These are phyloP conservation scores for Leishmania tropica DNA, from an alignment of 208 protist species.

Conservation along the genomic window DNA sequence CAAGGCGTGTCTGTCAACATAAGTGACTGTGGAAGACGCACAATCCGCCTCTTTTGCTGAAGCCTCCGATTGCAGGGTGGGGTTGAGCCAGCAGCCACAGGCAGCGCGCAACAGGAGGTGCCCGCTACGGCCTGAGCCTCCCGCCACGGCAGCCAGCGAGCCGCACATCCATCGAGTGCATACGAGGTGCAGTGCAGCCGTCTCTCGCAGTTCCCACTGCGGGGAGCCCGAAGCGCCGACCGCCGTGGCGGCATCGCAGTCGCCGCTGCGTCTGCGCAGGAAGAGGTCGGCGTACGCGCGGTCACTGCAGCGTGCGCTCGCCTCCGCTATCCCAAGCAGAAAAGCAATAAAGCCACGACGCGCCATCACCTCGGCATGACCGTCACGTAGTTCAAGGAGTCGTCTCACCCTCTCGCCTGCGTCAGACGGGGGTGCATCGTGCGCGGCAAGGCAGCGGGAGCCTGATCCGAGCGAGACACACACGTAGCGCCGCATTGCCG, in stretches of 20 bases:
- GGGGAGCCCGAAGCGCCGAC: background rate
- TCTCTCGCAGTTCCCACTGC: constrained; percentile 34
- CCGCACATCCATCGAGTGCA: constrained; percentile 80
- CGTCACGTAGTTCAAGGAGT: constrained; percentile 56
- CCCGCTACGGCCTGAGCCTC: constrained; percentile 42
- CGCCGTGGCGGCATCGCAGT: background rate
- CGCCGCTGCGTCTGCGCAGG: background rate
- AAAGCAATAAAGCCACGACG: constrained; percentile 73
- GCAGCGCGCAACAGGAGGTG: constrained; percentile 59
- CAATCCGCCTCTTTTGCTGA: background rate
- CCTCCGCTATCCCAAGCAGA: constrained; percentile 48
- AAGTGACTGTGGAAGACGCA: background rate
- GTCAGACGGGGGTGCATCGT: background rate
- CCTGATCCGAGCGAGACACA: constrained; percentile 84
- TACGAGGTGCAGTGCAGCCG: constrained; percentile 62
- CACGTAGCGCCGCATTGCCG: constrained; percentile 37
- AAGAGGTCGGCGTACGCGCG: background rate
- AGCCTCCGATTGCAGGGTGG: background rate
- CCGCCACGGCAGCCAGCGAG: constrained; percentile 47
- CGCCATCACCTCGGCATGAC: constrained; percentile 89
- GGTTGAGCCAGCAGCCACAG: constrained; percentile 28
- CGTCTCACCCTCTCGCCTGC: constrained; percentile 5
- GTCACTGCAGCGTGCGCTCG: background rate
- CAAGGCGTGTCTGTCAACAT: constrained; percentile 36
- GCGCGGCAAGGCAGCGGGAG: constrained; percentile 66